Percentiles rank a stretch among this genome's conserved stretches.
phyloP scores from a whole-genome alignment of 2,329 filamentous ascomycete genomes.

The Blumeriella jaapii region DNA sequence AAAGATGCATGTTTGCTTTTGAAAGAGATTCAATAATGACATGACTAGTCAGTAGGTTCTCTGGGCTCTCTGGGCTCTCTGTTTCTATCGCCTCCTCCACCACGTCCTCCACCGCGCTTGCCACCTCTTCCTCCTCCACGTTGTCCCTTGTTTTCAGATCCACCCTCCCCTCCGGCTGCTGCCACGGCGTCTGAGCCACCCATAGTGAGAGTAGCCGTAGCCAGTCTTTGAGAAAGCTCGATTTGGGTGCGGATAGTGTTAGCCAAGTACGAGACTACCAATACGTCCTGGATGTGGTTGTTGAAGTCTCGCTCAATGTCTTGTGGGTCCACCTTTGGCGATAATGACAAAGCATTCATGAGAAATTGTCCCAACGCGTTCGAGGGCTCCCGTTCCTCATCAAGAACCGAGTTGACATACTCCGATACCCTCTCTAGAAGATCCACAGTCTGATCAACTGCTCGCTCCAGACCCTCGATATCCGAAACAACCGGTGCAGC shows the following conservation, averaged over 20 bases:
- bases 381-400: conserved; percentile 83
- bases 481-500: conserved; percentile 68
- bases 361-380: conserved; percentile 90
- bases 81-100: conserved; percentile 34
- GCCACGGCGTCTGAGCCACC: conserved; percentile 35
- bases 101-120: conserved; percentile 39
- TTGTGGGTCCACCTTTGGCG: conserved; percentile 83
- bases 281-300: conserved; percentile 98
- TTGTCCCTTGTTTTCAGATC: conserved; percentile 33
- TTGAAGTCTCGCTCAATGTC: conserved; percentile 98
- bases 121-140: conserved; percentile 35
- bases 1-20: conserved; percentile 19
- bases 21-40: conserved; percentile 8
- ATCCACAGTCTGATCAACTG: conserved; percentile 75
- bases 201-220: conserved; percentile 59
- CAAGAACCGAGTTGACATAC: conserved; percentile 87
- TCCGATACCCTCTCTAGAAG: conserved; percentile 85
- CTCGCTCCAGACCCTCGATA: conserved; percentile 77
- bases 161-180: conserved; percentile 31
- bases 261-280: conserved; percentile 94
- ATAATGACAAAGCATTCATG: conserved; percentile 83
- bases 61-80: conserved; percentile 36
- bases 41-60: conserved; percentile 28
- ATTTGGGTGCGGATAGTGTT: conserved; percentile 99
- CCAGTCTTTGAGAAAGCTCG: conserved; percentile 89